Base-by-base conservation (phyloP, 352 stramenopile genomes). In the Globisporangium middletonii region DNA sequence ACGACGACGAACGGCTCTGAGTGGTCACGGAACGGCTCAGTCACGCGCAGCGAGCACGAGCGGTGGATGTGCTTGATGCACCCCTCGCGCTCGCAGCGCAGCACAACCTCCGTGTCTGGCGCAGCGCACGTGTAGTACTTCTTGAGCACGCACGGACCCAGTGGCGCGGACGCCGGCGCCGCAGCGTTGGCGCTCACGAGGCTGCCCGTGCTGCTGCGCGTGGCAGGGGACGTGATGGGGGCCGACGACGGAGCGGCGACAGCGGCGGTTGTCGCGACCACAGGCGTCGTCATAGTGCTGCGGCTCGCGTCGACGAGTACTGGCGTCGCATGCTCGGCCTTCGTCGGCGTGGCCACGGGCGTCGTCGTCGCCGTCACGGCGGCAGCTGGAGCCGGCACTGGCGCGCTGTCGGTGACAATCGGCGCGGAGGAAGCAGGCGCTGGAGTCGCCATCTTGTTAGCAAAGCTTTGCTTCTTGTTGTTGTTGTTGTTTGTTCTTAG, bases 71-170 rank as follows among this genome's bases (percentile, higher is more conserved):
- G 52, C 57, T 63, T 63, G 43, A 37, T 13, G 50, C 57, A 63
- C 13, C 57, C 35, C 8, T 33, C 43, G 43, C 57, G 57, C 23
- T 63, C 50, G 50, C 57, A 63, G 57, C 50, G 44, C 43, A 58
- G 43, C 43, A 63, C 43, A 33, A 35, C 43, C 57, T 63, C 57
- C 16, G 35, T 33, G 1, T 54, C 50, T 19, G 18, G 3, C 11
- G 57, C 57, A 4, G 9, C 35, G 57, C 57, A 63, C 23, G 57
- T 58, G 23, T 50, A 59, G 50, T 63, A 63, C 50, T 63, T 63
- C 19, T 53, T 52, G 30, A 63, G 57, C 43, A 58, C 52, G 50
- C 57, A 63, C 18, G 50, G 33, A 37, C 33, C 50, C 3, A 13
- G 11, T 6, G 41, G 41, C 41, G 7, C 13, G 0, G 41, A 19